These are phyloP conservation scores for Plantago rigida DNA, from an alignment of 305 asterid genomes.

Conservation along the genomic window DNA sequence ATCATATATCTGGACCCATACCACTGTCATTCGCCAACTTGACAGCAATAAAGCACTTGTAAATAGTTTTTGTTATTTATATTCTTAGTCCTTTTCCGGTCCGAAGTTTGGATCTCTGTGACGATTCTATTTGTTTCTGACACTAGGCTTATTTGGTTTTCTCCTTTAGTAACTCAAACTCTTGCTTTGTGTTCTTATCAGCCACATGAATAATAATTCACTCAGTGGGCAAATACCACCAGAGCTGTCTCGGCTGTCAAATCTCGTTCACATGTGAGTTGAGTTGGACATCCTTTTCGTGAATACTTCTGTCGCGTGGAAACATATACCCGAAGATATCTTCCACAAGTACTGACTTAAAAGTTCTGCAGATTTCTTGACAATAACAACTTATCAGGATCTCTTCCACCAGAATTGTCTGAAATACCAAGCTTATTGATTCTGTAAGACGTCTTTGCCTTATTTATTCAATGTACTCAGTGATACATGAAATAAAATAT, in stretches of 20 bases:
- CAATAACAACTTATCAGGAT: conserved; percentile 87
- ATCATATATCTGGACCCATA: conserved; percentile 73
- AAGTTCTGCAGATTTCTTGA: conserved; percentile 72
- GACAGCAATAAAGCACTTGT: conserved; percentile 64
- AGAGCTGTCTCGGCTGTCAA: conserved; percentile 69
- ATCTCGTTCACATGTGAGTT: conserved; percentile 92
- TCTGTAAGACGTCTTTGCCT: conserved; percentile 50
- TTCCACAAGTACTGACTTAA: conserved; percentile 4
- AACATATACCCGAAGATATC: no score
- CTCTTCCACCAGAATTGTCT: conserved; percentile 81
- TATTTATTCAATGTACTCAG: conserved; percentile 4
- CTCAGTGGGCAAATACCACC: conserved; percentile 82
- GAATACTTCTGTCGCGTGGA: no score
- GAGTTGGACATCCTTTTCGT: conserved; percentile 31
- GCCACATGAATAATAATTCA: conserved; percentile 99
- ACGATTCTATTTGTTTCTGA: conserved; percentile 6
- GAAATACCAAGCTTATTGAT: conserved; percentile 52
- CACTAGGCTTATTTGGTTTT: conserved; percentile 1
- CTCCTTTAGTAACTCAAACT: conserved; percentile 16
- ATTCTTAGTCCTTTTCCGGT: conserved; percentile 15
- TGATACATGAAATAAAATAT: background rate
- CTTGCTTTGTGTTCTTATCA: conserved; percentile 34
- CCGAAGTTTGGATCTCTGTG: background rate
- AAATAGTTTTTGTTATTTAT: conserved; percentile 18
- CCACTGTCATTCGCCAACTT: conserved; percentile 76